Evolutionary conservation across 441 rosid species (phyloP).

Genomic region (Euphorbia celastroides): DNA sequence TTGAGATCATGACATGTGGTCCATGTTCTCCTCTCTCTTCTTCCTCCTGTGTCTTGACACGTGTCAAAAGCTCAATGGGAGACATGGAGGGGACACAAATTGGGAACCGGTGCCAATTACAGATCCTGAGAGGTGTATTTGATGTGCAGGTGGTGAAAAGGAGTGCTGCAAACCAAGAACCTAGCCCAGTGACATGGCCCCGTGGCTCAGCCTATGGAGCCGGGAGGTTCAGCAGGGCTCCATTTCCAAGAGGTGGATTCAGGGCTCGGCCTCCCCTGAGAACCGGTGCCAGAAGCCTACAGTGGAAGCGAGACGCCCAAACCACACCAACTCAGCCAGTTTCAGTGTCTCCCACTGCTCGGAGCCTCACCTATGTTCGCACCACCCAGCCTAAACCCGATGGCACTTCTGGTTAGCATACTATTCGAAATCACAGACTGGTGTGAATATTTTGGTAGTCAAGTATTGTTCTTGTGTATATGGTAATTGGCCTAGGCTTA

Average conservation of each 20-base stretch:
- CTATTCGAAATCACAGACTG: no score
- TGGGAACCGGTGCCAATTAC: background rate
- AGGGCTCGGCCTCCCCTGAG: constrained; percentile 54
- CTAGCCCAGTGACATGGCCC: constrained; percentile 57
- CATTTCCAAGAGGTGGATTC: constrained; percentile 61
- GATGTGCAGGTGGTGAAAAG: constrained; percentile 63
- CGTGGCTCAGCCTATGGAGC: constrained; percentile 44
- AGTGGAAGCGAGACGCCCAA: constrained; percentile 88
- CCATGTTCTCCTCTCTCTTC: no score
- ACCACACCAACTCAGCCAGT: constrained; percentile 31
- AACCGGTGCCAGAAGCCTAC: constrained; percentile 79
- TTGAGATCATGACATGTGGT: no score
- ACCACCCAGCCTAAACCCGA: constrained; percentile 52
- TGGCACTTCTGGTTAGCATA: constrained; percentile 30
- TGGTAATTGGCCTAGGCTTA: constrained; percentile 14
- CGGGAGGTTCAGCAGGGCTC: constrained; percentile 56
- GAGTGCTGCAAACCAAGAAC: constrained; percentile 51
- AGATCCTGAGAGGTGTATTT: constrained; percentile 3
- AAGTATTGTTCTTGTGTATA: constrained; percentile 18
- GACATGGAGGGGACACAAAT: no score
- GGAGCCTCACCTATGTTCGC: constrained; percentile 82
- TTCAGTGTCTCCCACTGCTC: constrained; percentile 30
- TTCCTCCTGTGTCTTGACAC: no score
- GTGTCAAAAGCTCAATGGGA: no score
- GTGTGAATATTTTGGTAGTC: constrained; percentile 3